Base-by-base conservation (phyloP, 2,329 filamentous ascomycete genomes). In the Cercospora sp. region DNA sequence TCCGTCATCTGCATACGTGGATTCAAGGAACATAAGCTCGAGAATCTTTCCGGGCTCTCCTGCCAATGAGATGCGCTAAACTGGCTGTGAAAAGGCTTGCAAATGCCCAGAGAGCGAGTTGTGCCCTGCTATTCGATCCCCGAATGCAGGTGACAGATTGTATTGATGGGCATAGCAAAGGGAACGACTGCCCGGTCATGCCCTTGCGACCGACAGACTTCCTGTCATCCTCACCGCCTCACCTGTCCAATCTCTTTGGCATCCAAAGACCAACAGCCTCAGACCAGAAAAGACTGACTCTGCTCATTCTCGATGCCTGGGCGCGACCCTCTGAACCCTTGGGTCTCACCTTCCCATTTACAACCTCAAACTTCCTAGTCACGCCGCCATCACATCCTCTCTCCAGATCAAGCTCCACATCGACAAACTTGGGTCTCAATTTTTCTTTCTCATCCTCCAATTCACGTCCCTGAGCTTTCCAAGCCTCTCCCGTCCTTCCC, bases 261-360 rank as follows among this genome's bases (percentile, higher is more conserved):
- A 74, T 49, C 74, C 74, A 77, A 13, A 76, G 57, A 6, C 73
- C 73, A 24, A 69, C 59, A 9, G 57, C 66, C 43, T 72, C 58
- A 67, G 75, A 74, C 61, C 75, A 77, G 51, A 74, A 71, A 67
- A 77, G 65, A 68, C 74, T 76, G 64, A 65, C 63, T 58, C 62
- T 70, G 43, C 49, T 68, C 43, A 30, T 34, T 57, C 66, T 66
- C 62, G 67, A 69, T 55, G 45, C 37, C 32, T 61, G 13, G 63
- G 58, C 62, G 45, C 55, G 8, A 2, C 49, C 51, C 16, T 32
- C 62, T 45, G 68, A 70, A 37, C 66, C 63, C 43, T 72, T 71
- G 45, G 71, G 71, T 45, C 62, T 37, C 13, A 64, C 34, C 10
- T 43, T 64, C 12, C 62, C 62, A 28, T 58, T 51, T 13, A 37